phyloP scores from a whole-genome alignment of 2,329 filamentous ascomycete species.

The Verticillium dahliae region DNA sequence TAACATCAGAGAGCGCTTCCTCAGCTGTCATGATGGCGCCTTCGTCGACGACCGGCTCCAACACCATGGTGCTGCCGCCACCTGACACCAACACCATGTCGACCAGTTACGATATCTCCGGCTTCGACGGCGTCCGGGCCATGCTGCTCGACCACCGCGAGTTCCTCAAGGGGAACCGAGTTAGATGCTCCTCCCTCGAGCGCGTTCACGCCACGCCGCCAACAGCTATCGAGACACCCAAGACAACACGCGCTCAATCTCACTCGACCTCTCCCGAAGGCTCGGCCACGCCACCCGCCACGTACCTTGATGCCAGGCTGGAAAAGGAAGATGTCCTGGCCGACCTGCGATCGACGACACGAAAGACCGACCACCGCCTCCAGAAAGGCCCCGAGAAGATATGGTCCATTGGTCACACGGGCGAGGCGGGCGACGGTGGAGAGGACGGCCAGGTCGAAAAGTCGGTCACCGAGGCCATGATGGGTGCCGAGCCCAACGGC shows the following conservation, averaged over 20 bases:
- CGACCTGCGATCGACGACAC: constrained; percentile 23
- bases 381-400: constrained; percentile 48
- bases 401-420: constrained; percentile 53
- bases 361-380: constrained; percentile 33
- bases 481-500: constrained; percentile 54
- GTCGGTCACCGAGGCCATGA: constrained; percentile 56
- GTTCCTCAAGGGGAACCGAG: constrained; percentile 18
- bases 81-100: constrained; percentile 20
- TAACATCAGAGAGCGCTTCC: constrained; percentile 27
- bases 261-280: constrained; percentile 18
- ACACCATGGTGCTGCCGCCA: constrained; percentile 13
- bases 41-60: constrained; percentile 17
- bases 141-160: constrained; percentile 28
- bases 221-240: constrained; percentile 12
- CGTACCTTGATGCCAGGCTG: constrained; percentile 7
- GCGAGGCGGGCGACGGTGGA: constrained; percentile 34
- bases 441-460: constrained; percentile 55
- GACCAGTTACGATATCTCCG: constrained; percentile 23
- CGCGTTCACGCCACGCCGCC: constrained; percentile 27
- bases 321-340: constrained; percentile 13
- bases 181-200: constrained; percentile 20
- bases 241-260: constrained; percentile 12
- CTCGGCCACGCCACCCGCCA: constrained; percentile 13
- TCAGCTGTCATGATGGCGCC: constrained; percentile 22
- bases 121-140: constrained; percentile 25